Evolutionary conservation across 176 grass and related monocot genomes (phyloP).

Genomic region (Canna indica): DNA sequence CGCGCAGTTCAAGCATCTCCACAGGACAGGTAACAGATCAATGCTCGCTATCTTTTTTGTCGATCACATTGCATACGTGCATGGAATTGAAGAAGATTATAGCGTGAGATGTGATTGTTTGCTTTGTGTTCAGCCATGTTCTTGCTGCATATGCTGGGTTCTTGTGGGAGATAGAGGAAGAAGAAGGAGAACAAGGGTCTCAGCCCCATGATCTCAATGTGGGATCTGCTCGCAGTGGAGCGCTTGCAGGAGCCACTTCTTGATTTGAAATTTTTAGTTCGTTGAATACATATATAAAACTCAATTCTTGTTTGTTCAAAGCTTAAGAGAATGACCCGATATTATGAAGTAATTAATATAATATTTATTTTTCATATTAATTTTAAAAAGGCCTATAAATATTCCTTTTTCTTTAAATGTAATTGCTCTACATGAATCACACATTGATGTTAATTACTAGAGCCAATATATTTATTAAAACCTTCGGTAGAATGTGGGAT

Average conservation of each 20-base stretch:
- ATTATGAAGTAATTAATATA: too few species aligned
- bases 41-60: neutral
- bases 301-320: too few species aligned
- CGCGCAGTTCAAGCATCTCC: conserved; percentile 49
- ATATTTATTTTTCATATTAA: too few species aligned
- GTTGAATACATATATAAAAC: too few species aligned
- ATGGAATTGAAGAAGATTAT: too few species aligned
- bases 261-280: conserved; percentile 20
- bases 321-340: too few species aligned
- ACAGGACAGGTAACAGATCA: conserved; percentile 29
- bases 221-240: conserved; percentile 6
- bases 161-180: conserved; percentile 67
- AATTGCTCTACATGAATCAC: too few species aligned
- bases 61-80: neutral
- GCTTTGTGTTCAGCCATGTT: conserved; percentile 38
- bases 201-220: conserved; percentile 2
- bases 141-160: conserved; percentile 63
- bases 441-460: too few species aligned
- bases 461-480: too few species aligned
- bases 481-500: too few species aligned
- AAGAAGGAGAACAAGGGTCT: conserved; percentile 15
- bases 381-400: too few species aligned
- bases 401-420: too few species aligned
- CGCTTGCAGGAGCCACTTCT: conserved; percentile 12
- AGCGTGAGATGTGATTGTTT: neutral